phyloP scores from a whole-genome alignment of 805 yeast genomes.

The Candida qinlingensis region DNA sequence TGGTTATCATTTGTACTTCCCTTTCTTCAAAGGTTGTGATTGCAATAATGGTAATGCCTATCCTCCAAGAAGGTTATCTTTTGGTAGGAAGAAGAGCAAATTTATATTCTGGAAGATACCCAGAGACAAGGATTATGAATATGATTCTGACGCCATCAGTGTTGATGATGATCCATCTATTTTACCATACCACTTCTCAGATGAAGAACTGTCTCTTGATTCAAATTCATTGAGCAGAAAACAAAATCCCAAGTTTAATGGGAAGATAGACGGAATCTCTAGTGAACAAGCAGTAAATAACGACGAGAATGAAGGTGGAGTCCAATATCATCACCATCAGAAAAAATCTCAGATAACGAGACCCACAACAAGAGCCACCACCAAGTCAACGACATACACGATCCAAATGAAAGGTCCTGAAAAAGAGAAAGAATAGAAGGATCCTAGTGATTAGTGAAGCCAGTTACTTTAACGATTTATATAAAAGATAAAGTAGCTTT shows the following conservation, averaged over 20 bases:
- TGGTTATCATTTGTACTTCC: conserved; percentile 39
- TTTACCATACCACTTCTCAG: not conserved
- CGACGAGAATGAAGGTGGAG: too few species aligned
- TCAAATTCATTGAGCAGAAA: not conserved
- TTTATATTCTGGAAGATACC: conserved; percentile 30
- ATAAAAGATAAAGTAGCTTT: too few species aligned
- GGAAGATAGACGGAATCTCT: not conserved
- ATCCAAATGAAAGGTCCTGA: not conserved
- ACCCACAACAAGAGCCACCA: not conserved
- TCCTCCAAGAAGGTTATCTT: conserved; percentile 37
- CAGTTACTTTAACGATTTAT: too few species aligned
- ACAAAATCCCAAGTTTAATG: not conserved
- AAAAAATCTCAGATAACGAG: not conserved
- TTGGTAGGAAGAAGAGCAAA: conserved; percentile 19
- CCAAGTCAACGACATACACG: not conserved
- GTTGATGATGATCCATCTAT: conserved; percentile 5
- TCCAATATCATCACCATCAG: too few species aligned
- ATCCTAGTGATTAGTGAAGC: too few species aligned
- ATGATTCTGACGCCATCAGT: conserved; percentile 9
- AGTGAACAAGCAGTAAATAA: not conserved
- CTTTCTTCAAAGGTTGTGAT: conserved; percentile 24
- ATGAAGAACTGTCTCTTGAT: conserved; percentile 1
- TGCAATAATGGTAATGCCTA: conserved; percentile 35
- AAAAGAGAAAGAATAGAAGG: not conserved
- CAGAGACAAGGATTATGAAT: conserved; percentile 24